Evolutionary conservation across 331 rosid species (phyloP), one percentile per base, ranked within the genome.

Genomic region (Rosa hybrid): DNA sequence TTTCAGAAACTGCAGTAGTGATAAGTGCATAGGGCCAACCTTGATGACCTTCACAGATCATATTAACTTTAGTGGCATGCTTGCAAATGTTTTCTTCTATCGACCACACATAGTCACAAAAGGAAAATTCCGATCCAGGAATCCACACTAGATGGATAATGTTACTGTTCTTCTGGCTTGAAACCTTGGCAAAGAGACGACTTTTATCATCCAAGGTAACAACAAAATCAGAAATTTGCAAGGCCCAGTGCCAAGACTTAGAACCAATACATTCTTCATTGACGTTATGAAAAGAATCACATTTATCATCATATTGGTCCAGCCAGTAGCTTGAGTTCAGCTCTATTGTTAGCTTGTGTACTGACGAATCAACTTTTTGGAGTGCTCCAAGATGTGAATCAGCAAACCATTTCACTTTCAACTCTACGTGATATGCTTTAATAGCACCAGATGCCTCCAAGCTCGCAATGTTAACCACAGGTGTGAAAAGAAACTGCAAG

Each of bases 381-480:
- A 91, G 87, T 3, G 98, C 98, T 81, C 99, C 96, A 46, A 93
- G 96, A 89, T 95, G 98, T 1, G 99, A 89, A 89, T 95, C 96
- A 68, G 93, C 99, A 60, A 95, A 95, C 78, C 93, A 91, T 80
- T 91, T 92, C 78, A 91, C 89, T 80, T 93, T 95, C 83, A 95
- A 86, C 82, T 93, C 93, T 82, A 93, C 87, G 77, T 93, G 98
- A 81, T 93, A 93, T 76, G 99, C 89, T 84, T 93, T 97, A 63
- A 95, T 85, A 81, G 99, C 99, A 85, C 98, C 91, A 76, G 97
- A 95, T 60, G 97, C 93, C 87, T 95, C 99, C 85, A 87, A 93
- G 87, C 99, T 95, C 21, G 98, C 99, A 81, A 91, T 27, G 1
- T 27, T 27, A 27, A 27, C 30, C 1, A 27, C 30, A 27, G 30